Conservation (phyloP, 2,329 filamentous ascomycete genomes). For the Didymella lethalis region DNA sequence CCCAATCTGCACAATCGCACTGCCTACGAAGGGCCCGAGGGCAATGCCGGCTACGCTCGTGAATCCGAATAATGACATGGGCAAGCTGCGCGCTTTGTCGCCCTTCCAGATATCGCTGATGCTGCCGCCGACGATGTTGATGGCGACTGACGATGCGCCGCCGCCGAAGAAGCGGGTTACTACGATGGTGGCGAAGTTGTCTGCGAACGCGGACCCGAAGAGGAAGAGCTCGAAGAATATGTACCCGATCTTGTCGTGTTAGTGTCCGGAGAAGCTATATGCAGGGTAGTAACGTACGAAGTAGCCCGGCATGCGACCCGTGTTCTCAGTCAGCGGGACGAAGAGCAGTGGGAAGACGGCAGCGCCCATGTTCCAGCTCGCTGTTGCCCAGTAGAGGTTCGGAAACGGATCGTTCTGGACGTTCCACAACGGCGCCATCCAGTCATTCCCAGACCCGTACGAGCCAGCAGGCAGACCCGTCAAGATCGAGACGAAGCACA, state of each 20-base stretch:
- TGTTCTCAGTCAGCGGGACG: constrained; percentile 54
- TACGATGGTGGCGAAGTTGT: constrained; percentile 56
- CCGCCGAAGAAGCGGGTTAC: constrained; percentile 56
- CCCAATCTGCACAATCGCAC: constrained; percentile 50
- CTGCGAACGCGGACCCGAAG: constrained; percentile 54
- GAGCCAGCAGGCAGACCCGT: constrained; percentile 54
- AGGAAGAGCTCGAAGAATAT: constrained; percentile 53
- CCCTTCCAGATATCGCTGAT: constrained; percentile 50
- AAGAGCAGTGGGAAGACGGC: constrained; percentile 53
- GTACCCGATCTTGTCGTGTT: constrained; percentile 41
- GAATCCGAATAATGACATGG: constrained; percentile 56
- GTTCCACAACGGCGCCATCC: constrained; percentile 48
- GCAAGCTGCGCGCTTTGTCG: constrained; percentile 53
- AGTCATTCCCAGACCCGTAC: constrained; percentile 48
- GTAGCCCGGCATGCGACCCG: constrained; percentile 56
- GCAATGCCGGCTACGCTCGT: constrained; percentile 56
- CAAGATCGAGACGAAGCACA: constrained; percentile 55
- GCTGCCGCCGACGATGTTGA: constrained; percentile 49
- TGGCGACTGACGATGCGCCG: constrained; percentile 54
- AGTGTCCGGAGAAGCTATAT: neutral
- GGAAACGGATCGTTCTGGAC: constrained; percentile 50
- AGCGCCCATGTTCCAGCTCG: constrained; percentile 53
- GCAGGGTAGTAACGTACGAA: constrained; percentile 36
- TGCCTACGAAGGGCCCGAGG: constrained; percentile 54
- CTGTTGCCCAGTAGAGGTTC: constrained; percentile 50